Evolutionary conservation across 768 basidiomycete genomes (phyloP).

Genomic region (Suillus paluster): DNA sequence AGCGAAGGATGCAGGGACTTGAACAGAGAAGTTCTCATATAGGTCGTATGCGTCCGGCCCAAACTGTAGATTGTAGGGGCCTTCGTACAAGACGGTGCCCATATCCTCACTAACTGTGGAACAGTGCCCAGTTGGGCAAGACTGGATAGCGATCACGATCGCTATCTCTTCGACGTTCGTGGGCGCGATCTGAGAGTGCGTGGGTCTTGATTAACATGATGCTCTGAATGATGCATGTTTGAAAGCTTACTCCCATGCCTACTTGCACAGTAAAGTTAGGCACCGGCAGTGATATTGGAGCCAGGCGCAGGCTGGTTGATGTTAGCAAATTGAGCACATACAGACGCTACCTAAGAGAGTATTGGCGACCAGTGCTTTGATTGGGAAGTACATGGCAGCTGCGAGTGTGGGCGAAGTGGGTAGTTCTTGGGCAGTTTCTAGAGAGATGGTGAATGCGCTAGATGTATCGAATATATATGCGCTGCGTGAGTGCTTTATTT

Average conservation of each 20-base stretch:
- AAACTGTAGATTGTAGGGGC: slow-evolving; percentile 42
- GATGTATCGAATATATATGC: background rate
- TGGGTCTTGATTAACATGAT: background rate
- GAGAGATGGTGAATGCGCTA: background rate
- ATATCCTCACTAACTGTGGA: slow-evolving; percentile 30
- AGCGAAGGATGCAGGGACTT: slow-evolving; percentile 32
- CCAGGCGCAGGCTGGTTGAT: slow-evolving; percentile 21
- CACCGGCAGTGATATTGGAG: slow-evolving; percentile 40
- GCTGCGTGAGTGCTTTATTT: background rate
- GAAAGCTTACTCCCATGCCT: slow-evolving; percentile 42
- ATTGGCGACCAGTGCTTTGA: background rate
- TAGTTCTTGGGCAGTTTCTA: background rate
- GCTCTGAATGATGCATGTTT: background rate
- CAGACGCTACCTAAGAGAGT: slow-evolving; percentile 6
- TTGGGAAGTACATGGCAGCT: background rate
- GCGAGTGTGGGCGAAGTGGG: background rate
- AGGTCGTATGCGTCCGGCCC: slow-evolving; percentile 29
- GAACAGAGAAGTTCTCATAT: slow-evolving; percentile 45
- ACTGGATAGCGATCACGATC: slow-evolving; percentile 42
- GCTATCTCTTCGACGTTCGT: slow-evolving; percentile 41
- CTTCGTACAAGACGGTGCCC: slow-evolving; percentile 46
- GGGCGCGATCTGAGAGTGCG: slow-evolving; percentile 33
- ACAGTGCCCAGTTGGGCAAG: slow-evolving; percentile 34
- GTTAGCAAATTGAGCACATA: slow-evolving; percentile 1
- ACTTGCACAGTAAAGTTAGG: slow-evolving; percentile 44